These are phyloP conservation scores for Chimonanthus praecox DNA, from an alignment of 164 flowering plant genomes.

Conservation along the genomic window DNA sequence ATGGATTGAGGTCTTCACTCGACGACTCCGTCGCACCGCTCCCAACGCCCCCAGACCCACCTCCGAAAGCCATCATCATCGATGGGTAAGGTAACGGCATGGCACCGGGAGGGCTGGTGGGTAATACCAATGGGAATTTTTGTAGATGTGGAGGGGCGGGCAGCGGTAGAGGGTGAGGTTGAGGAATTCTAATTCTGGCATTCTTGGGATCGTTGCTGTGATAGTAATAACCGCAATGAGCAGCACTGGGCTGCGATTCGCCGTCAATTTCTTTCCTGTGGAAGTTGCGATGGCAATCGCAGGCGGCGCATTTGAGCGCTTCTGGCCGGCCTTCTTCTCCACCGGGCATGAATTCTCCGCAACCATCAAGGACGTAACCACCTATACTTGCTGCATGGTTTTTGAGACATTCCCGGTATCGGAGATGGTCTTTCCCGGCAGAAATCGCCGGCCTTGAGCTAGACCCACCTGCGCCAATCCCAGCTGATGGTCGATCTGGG, in stretches of 20 bases:
- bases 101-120: slow-evolving; percentile 9
- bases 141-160: slow-evolving; percentile 18
- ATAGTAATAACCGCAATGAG: neutral
- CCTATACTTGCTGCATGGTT: slow-evolving; percentile 47
- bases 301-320: slow-evolving; percentile 26
- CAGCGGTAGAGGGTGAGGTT: slow-evolving; percentile 2
- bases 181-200: slow-evolving; percentile 10
- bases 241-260: slow-evolving; percentile 1
- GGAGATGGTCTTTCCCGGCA: too few species aligned
- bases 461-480: too few species aligned
- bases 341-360: slow-evolving; percentile 44
- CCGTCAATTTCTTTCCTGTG: slow-evolving; percentile 28
- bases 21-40: slow-evolving; percentile 46
- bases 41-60: slow-evolving; percentile 14
- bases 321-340: slow-evolving; percentile 8
- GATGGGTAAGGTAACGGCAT: slow-evolving; percentile 17
- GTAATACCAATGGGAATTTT: slow-evolving; percentile 20
- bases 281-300: slow-evolving; percentile 56
- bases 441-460: too few species aligned
- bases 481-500: too few species aligned
- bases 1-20: slow-evolving; percentile 46
- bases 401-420: slow-evolving; percentile 36
- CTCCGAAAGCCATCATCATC: slow-evolving; percentile 44
- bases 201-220: neutral
- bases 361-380: slow-evolving; percentile 41